phyloP scores from a whole-genome alignment of 148 eudicot species.

The Cornus controversa region DNA sequence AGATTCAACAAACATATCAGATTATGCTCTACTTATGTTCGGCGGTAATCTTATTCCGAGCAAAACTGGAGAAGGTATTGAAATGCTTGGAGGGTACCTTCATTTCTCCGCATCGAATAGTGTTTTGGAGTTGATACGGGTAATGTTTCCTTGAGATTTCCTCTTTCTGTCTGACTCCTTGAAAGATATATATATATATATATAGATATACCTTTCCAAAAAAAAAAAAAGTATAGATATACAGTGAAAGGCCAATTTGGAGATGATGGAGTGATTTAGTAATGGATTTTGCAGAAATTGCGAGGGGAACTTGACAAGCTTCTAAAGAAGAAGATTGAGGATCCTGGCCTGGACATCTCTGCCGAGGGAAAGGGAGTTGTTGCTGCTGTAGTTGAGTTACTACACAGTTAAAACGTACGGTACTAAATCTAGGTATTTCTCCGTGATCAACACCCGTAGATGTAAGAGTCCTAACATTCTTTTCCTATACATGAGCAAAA shows the following conservation, averaged over 20 bases:
- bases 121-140: constrained; percentile 84
- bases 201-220: no score
- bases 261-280: neutral
- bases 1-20: constrained; percentile 92
- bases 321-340: constrained; percentile 81
- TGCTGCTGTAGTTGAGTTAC: constrained; percentile 79
- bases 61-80: constrained; percentile 88
- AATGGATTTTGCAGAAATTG: constrained; percentile 58
- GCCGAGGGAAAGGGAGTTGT: constrained; percentile 86
- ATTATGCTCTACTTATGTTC: constrained; percentile 89
- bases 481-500: neutral
- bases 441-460: neutral
- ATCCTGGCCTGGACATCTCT: constrained; percentile 72
- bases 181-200: neutral
- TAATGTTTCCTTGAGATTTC: constrained; percentile 16
- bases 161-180: neutral
- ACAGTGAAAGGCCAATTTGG: neutral
- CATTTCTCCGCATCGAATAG: constrained; percentile 92
- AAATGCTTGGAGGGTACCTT: constrained; percentile 98
- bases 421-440: constrained; percentile 15
- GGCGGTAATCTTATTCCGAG: constrained; percentile 93
- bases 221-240: no score
- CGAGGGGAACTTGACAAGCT: constrained; percentile 92
- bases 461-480: neutral
- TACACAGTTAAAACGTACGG: constrained; percentile 58